phyloP scores from a whole-genome alignment of 2,329 filamentous ascomycete genomes.

The Sclerotinia minor region DNA sequence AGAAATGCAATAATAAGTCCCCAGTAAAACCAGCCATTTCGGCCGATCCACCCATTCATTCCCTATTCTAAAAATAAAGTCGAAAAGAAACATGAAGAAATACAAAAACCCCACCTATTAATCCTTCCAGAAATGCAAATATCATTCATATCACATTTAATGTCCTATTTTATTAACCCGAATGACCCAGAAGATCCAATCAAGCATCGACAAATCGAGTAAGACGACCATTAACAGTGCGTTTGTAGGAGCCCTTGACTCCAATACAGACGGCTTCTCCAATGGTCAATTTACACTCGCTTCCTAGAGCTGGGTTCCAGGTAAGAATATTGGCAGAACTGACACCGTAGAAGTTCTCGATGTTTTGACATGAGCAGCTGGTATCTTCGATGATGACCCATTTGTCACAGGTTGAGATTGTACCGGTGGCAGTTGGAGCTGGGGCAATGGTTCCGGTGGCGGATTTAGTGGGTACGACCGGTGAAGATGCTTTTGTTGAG shows the following conservation, averaged over 20 bases:
- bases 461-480: not conserved
- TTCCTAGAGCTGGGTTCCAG: slow-evolving; percentile 42
- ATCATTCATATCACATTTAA: slow-evolving; percentile 9
- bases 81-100: slow-evolving; percentile 1
- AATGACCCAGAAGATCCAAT: not conserved
- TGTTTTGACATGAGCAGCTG: slow-evolving; percentile 17
- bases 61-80: not conserved
- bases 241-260: slow-evolving; percentile 10
- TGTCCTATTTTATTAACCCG: no score
- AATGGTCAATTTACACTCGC: slow-evolving; percentile 37
- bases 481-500: not conserved
- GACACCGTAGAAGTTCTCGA: slow-evolving; percentile 32
- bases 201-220: slow-evolving; percentile 18
- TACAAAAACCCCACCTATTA: not conserved
- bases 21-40: not conserved
- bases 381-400: slow-evolving; percentile 29
- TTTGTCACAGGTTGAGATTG: slow-evolving; percentile 37
- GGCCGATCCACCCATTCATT: not conserved
- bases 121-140: not conserved
- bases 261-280: slow-evolving; percentile 37
- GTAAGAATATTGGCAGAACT: slow-evolving; percentile 33
- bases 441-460: slow-evolving; percentile 11
- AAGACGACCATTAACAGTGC: slow-evolving; percentile 13
- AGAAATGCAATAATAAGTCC: slow-evolving; percentile 5
- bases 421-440: slow-evolving; percentile 36